A percentile compares a stretch with the other conserved stretches of the same genome.
Conservation (phyloP, 768 basidiomycete species). For the Suillus variegatus region DNA sequence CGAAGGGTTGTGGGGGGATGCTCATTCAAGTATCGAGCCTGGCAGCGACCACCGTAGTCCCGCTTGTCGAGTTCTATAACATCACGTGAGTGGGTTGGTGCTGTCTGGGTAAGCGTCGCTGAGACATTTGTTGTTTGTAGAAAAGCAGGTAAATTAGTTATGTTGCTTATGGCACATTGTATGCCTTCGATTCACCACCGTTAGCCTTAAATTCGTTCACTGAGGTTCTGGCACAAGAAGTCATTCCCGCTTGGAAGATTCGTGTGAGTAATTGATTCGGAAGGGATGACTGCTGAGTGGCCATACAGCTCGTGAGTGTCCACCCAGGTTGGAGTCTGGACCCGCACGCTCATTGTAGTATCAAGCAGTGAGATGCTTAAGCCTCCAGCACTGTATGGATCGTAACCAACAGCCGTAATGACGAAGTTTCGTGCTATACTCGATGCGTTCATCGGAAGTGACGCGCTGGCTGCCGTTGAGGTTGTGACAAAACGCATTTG, state of each 20-base stretch:
- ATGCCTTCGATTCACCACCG: background rate
- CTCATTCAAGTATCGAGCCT: constrained; percentile 36
- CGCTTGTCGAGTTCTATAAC: constrained; percentile 21
- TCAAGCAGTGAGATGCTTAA: background rate
- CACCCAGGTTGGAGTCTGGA: background rate
- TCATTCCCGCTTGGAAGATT: background rate
- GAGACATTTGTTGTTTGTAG: background rate
- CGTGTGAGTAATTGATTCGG: background rate
- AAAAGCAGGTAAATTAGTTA: background rate
- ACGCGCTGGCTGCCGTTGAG: too few relatives aligned
- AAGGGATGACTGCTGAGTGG: background rate
- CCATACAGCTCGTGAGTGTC: background rate
- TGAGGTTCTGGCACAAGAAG: background rate
- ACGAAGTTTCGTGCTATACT: too few relatives aligned
- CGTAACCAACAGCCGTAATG: too few relatives aligned
- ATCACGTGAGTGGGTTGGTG: constrained; percentile 18
- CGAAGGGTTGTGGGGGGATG: constrained; percentile 26
- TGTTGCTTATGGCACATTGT: background rate
- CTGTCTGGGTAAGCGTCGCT: background rate
- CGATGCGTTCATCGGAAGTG: too few relatives aligned
- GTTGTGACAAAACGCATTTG: too few relatives aligned
- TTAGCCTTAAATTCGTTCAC: background rate
- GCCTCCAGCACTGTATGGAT: too few relatives aligned
- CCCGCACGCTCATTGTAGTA: too few relatives aligned
- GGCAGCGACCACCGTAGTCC: constrained; percentile 13